phyloP scores from a whole-genome alignment of 495 filamentous ascomycete genomes.

The Geopyxis carbonaria region DNA sequence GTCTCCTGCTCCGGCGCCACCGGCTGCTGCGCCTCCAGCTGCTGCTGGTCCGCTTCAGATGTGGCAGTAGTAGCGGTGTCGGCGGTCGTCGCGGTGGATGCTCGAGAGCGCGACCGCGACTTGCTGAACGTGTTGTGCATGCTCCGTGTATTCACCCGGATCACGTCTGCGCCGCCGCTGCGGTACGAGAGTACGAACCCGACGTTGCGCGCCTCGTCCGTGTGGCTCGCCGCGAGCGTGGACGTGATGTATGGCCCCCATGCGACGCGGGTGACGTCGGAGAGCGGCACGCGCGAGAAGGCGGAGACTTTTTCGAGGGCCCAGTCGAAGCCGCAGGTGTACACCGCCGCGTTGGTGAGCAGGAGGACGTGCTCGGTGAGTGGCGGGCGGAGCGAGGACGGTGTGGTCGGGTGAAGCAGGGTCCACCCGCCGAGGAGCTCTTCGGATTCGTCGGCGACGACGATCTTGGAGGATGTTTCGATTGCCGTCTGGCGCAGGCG shows the following conservation, averaged over 20 bases:
- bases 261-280: constrained; percentile 48
- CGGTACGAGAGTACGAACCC: constrained; percentile 66
- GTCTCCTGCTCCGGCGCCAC: constrained; percentile 12
- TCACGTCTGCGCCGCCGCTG: constrained; percentile 36
- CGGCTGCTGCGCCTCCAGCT: constrained; percentile 23
- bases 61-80: too few species aligned
- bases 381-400: constrained; percentile 39
- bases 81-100: too few species aligned
- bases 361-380: constrained; percentile 77
- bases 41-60: too few species aligned
- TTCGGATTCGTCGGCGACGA: constrained; percentile 64
- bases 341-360: constrained; percentile 68
- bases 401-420: constrained; percentile 44
- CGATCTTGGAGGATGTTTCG: constrained; percentile 65
- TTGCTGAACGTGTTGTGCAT: constrained; percentile 10
- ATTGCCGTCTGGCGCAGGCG: constrained; percentile 78
- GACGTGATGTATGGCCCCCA: constrained; percentile 81
- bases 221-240: constrained; percentile 53
- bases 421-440: constrained; percentile 77
- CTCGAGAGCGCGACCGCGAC: too few species aligned
- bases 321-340: constrained; percentile 83
- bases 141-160: constrained; percentile 68
- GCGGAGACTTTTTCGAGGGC: constrained; percentile 76
- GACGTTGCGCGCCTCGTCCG: constrained; percentile 61
- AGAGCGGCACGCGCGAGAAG: constrained; percentile 72